A percentile compares a stretch with the other conserved stretches of the same genome.
These are phyloP conservation scores for Aspergillus pseudonomiae DNA, from an alignment of 2,329 filamentous ascomycete species.

Conservation along the genomic window DNA sequence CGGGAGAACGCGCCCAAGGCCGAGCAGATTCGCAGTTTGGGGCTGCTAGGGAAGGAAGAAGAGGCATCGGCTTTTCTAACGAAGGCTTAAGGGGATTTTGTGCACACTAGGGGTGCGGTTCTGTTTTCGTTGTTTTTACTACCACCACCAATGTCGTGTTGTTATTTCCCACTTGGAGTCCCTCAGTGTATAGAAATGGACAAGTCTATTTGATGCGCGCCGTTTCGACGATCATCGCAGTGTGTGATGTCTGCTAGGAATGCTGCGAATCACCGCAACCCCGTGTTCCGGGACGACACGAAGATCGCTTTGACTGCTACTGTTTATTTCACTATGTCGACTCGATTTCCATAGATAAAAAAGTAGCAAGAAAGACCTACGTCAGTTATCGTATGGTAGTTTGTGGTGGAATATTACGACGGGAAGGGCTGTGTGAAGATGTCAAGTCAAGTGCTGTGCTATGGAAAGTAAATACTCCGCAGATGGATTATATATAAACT, in stretches of 20 bases:
- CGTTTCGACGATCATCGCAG: too few relatives aligned
- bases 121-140: constrained; percentile 26
- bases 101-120: constrained; percentile 24
- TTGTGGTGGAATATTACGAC: not conserved
- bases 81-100: constrained; percentile 25
- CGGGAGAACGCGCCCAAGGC: constrained; percentile 81
- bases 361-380: not conserved
- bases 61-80: constrained; percentile 65
- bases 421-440: not conserved
- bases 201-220: constrained; percentile 11
- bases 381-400: not conserved
- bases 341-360: not conserved
- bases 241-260: not conserved
- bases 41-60: constrained; percentile 80
- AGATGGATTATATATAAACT: constrained; percentile 9
- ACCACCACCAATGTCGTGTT: constrained; percentile 30
- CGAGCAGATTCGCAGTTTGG: constrained; percentile 84
- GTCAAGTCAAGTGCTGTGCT: not conserved
- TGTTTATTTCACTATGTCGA: not conserved
- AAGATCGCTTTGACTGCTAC: not conserved
- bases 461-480: not conserved
- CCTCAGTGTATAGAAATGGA: constrained; percentile 41
- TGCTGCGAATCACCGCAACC: not conserved
- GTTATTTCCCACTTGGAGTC: constrained; percentile 27
- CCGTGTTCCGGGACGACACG: not conserved